These are phyloP conservation scores for Phoma sp. DNA, from an alignment of 2,329 filamentous ascomycete genomes.

Conservation along the genomic window DNA sequence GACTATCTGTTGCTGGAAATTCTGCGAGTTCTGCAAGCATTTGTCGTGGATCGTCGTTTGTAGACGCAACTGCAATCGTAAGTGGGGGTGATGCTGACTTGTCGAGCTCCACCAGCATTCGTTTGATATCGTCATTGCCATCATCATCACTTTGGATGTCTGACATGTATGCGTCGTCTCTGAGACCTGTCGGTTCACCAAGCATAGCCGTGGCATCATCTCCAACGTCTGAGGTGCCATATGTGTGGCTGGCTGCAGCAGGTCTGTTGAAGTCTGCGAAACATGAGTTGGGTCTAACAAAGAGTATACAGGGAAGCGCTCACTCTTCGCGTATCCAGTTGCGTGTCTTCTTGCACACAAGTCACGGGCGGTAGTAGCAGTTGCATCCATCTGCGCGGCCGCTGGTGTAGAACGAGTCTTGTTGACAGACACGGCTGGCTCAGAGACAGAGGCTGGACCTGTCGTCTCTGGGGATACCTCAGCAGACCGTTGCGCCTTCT, in stretches of 20 bases:
- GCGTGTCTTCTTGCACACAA: background rate
- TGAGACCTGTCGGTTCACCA: background rate
- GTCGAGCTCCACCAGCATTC: constrained; percentile 16
- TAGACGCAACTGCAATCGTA: background rate
- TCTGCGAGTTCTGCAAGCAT: constrained; percentile 16
- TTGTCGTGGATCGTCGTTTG: constrained; percentile 1
- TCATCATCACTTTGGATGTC: background rate
- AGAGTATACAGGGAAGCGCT: background rate
- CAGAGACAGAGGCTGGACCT: background rate
- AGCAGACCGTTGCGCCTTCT: background rate
- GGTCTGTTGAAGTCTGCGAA: background rate
- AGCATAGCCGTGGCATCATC: constrained; percentile 4
- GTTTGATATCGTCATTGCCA: background rate
- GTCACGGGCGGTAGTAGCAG: background rate
- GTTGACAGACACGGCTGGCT: background rate
- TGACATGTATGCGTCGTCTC: background rate
- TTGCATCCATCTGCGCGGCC: background rate
- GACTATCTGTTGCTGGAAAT: background rate
- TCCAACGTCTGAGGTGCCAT: background rate
- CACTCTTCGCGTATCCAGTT: background rate
- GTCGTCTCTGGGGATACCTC: background rate
- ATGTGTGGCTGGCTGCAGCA: background rate
- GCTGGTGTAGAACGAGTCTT: background rate
- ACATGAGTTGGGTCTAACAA: background rate
- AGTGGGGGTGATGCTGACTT: background rate